phyloP scores from a whole-genome alignment of 1,284 basidiomycete species.

The Rhodotorula glutinis region DNA sequence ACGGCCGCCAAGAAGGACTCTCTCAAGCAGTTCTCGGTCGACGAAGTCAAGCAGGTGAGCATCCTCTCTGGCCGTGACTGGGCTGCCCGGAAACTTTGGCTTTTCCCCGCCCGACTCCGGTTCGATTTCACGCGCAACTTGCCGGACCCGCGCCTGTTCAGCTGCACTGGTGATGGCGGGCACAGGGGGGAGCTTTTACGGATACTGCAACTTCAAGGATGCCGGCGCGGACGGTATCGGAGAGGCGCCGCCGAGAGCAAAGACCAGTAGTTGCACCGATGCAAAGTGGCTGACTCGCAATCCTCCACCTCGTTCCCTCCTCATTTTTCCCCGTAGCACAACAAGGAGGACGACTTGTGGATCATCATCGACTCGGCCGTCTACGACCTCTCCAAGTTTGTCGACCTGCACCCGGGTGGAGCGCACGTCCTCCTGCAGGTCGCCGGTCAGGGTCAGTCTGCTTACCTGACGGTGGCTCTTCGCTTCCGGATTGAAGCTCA shows the following conservation, averaged over 20 bases:
- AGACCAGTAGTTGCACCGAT: background rate
- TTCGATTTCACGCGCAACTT: background rate
- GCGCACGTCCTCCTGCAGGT: conserved; percentile 58
- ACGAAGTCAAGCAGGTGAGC: conserved; percentile 53
- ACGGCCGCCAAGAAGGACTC: conserved; percentile 42
- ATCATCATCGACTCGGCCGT: conserved; percentile 77
- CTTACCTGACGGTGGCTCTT: too few species aligned
- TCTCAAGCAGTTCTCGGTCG: conserved; percentile 48
- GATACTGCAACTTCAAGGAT: too few species aligned
- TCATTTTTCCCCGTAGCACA: conserved; percentile 57
- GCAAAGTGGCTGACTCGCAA: background rate
- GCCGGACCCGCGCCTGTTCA: background rate
- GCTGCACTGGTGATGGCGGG: too few species aligned
- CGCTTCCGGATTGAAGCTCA: too few species aligned
- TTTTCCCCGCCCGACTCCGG: background rate
- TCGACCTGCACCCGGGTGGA: conserved; percentile 77
- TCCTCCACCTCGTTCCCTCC: too few species aligned
- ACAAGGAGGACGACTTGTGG: conserved; percentile 74
- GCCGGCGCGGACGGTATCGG: too few species aligned
- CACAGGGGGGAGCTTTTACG: too few species aligned
- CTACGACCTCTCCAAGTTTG: conserved; percentile 71
- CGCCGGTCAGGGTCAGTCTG: conserved; percentile 18
- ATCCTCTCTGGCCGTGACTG: too few species aligned
- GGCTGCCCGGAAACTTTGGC: background rate
- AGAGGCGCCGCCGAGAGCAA: too few species aligned